Conservation (phyloP, 208 protist genomes). For the Leishmania tropica region DNA sequence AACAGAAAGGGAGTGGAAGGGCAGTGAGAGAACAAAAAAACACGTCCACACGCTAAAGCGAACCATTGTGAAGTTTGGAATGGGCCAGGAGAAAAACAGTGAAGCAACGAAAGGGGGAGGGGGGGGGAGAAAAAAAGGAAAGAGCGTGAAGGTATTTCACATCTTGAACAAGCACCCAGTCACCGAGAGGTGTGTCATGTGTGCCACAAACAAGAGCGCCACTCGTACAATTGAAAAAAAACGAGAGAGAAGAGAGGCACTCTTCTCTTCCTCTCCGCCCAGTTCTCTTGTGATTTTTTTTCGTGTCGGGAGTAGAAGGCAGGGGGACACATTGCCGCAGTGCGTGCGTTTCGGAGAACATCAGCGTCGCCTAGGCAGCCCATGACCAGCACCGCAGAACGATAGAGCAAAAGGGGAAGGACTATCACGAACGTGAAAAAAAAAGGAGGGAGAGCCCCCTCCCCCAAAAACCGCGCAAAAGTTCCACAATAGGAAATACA, state of each 20-base stretch:
- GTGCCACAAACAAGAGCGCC: neutral
- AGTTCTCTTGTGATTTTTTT: neutral
- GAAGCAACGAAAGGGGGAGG: neutral
- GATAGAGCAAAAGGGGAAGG: neutral
- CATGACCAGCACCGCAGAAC: neutral
- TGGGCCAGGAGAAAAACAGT: neutral
- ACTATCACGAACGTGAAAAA: neutral
- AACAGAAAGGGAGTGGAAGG: neutral
- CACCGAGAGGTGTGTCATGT: too few relatives aligned
- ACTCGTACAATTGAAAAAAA: neutral
- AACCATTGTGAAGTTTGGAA: neutral
- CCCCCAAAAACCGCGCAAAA: neutral
- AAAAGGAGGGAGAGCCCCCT: neutral
- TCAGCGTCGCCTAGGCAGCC: neutral
- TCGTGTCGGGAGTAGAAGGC: neutral
- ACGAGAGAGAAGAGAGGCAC: neutral
- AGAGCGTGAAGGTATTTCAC: neutral
- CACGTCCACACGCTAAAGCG: neutral
- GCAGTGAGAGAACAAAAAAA: neutral
- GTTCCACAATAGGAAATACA: neutral
- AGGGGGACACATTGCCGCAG: neutral
- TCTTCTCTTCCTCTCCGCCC: neutral
- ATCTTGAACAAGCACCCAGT: too few relatives aligned
- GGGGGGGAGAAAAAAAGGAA: neutral
- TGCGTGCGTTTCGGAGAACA: neutral